These are phyloP conservation scores for Euphorbia celastroides DNA, from an alignment of 441 rosid species.

Conservation along the genomic window DNA sequence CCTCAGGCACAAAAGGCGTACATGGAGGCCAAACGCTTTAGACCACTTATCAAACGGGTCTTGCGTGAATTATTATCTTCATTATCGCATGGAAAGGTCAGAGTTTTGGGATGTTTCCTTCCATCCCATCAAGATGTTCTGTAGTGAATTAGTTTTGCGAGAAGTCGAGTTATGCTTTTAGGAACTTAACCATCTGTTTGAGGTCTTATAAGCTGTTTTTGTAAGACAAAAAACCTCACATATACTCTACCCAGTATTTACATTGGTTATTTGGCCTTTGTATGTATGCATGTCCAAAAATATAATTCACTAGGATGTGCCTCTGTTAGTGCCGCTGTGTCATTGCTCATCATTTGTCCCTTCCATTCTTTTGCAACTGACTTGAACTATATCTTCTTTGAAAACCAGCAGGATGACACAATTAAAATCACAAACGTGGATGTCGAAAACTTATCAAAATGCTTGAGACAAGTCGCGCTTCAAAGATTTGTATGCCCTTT, in stretches of 20 bases:
- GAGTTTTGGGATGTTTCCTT: neutral
- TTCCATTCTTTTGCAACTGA: neutral
- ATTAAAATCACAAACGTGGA: neutral
- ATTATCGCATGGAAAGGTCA: neutral
- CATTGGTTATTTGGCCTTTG: neutral
- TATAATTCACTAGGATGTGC: neutral
- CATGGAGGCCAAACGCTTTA: neutral
- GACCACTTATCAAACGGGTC: neutral
- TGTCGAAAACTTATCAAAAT: neutral
- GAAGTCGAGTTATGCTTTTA: no score
- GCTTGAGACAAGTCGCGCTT: no score
- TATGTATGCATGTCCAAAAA: neutral
- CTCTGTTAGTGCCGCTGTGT: neutral
- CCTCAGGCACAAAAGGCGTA: neutral
- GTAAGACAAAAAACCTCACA: neutral
- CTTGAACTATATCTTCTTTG: neutral
- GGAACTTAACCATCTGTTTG: neutral
- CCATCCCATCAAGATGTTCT: neutral
- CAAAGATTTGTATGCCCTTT: no score
- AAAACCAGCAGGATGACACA: neutral
- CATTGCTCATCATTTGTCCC: neutral
- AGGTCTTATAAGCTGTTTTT: neutral
- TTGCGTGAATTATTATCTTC: neutral
- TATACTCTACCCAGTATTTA: neutral
- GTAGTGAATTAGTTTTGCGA: neutral